A percentile compares a stretch with the other conserved stretches of the same genome.
phyloP scores from a whole-genome alignment of 2,329 filamentous ascomycete genomes.

The Cadophora sp. region DNA sequence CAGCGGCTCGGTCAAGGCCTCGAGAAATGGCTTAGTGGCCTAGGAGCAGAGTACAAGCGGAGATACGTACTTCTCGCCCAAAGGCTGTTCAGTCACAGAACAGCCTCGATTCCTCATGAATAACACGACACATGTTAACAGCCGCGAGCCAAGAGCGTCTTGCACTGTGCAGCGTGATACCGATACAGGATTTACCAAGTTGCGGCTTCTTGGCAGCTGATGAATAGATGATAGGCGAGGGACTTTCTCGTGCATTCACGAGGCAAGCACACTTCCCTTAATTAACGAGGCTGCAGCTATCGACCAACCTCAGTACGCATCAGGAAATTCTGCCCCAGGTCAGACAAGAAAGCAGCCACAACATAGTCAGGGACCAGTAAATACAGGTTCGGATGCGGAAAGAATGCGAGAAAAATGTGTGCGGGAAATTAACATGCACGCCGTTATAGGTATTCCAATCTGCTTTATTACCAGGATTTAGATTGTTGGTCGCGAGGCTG shows the following conservation, averaged over 20 bases:
- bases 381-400: slow-evolving; percentile 5
- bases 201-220: neutral
- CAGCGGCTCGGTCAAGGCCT: neutral
- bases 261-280: neutral
- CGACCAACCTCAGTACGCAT: neutral
- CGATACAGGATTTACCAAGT: neutral
- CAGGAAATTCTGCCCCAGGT: neutral
- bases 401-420: neutral
- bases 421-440: slow-evolving; percentile 21
- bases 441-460: slow-evolving; percentile 14
- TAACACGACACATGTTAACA: neutral
- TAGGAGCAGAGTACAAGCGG: neutral
- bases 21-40: neutral
- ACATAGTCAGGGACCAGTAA: neutral
- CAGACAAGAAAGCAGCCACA: neutral
- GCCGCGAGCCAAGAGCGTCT: neutral
- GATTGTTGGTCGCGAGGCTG: slow-evolving; percentile 15
- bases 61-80: neutral
- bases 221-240: neutral
- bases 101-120: slow-evolving; percentile 1
- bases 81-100: neutral
- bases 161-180: slow-evolving; percentile 5
- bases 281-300: slow-evolving; percentile 8
- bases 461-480: slow-evolving; percentile 16
- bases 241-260: slow-evolving; percentile 7